Conservation (phyloP, 331 rosid genomes). For the Phaseolus coccineus region DNA sequence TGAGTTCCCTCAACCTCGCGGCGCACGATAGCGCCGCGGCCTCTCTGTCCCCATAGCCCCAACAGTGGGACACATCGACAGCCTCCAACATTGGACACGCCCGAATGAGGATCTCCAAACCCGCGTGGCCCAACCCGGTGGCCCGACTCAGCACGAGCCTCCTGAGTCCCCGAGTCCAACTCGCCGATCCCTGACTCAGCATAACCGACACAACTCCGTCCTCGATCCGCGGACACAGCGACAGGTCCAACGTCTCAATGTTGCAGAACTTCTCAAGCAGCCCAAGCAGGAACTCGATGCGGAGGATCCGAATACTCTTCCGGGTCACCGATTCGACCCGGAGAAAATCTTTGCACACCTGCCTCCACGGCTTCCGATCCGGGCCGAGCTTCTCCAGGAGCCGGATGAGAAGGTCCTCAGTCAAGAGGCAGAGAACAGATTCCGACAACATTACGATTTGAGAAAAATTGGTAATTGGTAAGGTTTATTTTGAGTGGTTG, state of each 20-base stretch:
- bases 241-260: constrained; percentile 58
- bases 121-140: constrained; percentile 59
- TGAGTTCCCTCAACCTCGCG: constrained; percentile 59
- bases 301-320: constrained; percentile 54
- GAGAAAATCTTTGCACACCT: constrained; percentile 64
- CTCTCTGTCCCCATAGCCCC: constrained; percentile 66
- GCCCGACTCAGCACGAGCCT: constrained; percentile 58
- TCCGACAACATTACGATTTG: constrained; percentile 42
- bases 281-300: constrained; percentile 53
- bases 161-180: constrained; percentile 55
- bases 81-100: constrained; percentile 59
- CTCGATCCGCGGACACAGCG: constrained; percentile 63
- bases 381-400: constrained; percentile 43
- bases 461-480: neutral
- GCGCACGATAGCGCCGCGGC: constrained; percentile 63
- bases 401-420: constrained; percentile 58
- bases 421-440: constrained; percentile 49
- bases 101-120: constrained; percentile 54
- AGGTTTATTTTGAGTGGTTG: neutral
- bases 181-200: constrained; percentile 46
- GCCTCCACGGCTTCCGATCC: constrained; percentile 62
- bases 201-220: constrained; percentile 50
- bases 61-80: constrained; percentile 65
- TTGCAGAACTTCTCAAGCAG: constrained; percentile 51
- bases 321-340: constrained; percentile 56